Evolutionary conservation across 139 green algal genomes (phyloP), one percentile per base, ranked within the genome.

Genomic region (Eudorina sp.): DNA sequence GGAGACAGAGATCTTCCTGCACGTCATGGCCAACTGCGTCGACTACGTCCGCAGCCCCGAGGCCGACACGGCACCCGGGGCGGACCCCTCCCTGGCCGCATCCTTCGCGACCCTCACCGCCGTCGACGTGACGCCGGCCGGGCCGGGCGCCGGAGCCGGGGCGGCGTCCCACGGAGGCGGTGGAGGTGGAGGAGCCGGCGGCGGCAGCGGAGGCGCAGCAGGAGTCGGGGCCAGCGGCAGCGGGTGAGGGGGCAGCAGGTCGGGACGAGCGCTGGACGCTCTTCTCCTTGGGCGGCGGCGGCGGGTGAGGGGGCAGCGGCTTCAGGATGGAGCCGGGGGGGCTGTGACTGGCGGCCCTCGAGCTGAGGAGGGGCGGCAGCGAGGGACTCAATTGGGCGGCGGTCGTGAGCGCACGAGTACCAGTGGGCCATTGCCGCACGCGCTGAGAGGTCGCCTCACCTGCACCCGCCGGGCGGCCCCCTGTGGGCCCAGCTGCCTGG

Each of bases 1-100:
- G 43, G 96, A 98, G 78, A 90, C 94, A 1, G 96, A 98, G 84
- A 93, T 98, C 14, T 97, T 98, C 84, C 86, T 98, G 83, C 92
- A 97, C 88, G 53, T 98, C 21, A 83, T 98, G 55, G 40, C 94
- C 27, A 81, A 94, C 58, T 94, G 88, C 51, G 46, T 89, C 48
- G 91, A 96, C 34, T 93, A 94, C 72, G 89, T 96, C 19, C 77
- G 94, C 23, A 6, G 25, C 23, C 78, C 78, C 38, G 55, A 85
- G 58, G 3, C 80, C 53, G 29, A 36, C 4, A 38, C 36, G 36
- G 73, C 92, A 45, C 80, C 83, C 2, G 85, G 85, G 2, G 78
- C 58, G 40, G 78, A 85, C 55, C 78, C 78, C 55, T 74, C 58
- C 18, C 38, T 16, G 13, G 78, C 78, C 27, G 78, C 58, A 13